Evolutionary conservation across 2,329 filamentous ascomycete species (phyloP).

Genomic region (Curvularia lunata): DNA sequence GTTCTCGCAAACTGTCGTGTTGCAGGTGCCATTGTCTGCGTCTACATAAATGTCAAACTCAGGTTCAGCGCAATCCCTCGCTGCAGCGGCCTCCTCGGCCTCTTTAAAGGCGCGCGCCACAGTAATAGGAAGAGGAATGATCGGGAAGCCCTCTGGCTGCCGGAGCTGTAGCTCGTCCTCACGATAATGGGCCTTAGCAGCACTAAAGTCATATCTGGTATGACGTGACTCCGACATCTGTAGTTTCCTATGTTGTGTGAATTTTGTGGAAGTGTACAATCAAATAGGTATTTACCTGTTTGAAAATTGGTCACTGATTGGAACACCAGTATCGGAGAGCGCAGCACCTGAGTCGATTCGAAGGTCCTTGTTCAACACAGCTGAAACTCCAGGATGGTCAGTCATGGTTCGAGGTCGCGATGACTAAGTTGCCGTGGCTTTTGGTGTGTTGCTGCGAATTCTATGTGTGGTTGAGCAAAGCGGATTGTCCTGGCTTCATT

Average conservation of each 20-base stretch:
- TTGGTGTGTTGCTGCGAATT: not conserved
- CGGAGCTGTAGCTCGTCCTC: constrained; percentile 7
- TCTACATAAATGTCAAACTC: constrained; percentile 12
- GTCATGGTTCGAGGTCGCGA: not conserved
- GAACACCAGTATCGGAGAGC: constrained; percentile 7
- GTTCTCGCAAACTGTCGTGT: not conserved
- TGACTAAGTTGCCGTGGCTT: not conserved
- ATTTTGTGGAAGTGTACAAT: not conserved
- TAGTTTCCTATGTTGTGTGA: constrained; percentile 4
- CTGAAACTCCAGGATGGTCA: not conserved
- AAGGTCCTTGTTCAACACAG: constrained; percentile 1
- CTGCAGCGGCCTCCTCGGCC: constrained; percentile 1
- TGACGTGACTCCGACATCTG: not conserved
- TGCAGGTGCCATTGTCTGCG: not conserved
- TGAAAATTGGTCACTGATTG: not conserved
- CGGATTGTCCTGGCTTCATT: not conserved
- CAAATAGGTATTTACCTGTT: not conserved
- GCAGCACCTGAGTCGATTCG: constrained; percentile 12
- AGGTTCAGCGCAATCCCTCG: not conserved
- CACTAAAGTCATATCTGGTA: constrained; percentile 1
- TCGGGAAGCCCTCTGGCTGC: constrained; percentile 15
- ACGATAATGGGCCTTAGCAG: constrained; percentile 3
- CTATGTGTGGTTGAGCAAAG: not conserved
- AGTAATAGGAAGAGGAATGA: constrained; percentile 9
- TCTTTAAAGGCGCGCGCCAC: constrained; percentile 7